Percentiles rank a stretch among this genome's conserved stretches.
phyloP scores from a whole-genome alignment of 2,329 filamentous ascomycete genomes.

The Scorias spongiosa region DNA sequence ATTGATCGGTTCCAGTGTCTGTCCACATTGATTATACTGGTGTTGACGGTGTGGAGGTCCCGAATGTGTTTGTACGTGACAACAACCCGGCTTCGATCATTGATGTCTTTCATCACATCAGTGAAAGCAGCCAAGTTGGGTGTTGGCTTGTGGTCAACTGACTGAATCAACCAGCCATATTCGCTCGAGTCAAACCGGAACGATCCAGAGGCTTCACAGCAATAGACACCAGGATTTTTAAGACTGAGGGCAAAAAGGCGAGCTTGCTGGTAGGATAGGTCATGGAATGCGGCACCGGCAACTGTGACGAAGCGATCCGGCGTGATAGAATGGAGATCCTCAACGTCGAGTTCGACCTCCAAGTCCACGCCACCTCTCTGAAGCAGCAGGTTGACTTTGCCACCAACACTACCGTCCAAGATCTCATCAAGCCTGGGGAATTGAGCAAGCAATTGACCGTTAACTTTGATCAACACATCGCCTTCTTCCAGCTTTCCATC shows the following conservation, averaged over 20 bases:
- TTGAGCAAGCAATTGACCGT: constrained; percentile 81
- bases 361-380: constrained; percentile 81
- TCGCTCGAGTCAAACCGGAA: constrained; percentile 87
- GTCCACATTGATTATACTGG: constrained; percentile 81
- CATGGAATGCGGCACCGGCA: constrained; percentile 85
- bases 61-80: constrained; percentile 91
- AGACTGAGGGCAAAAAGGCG: constrained; percentile 84
- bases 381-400: constrained; percentile 63
- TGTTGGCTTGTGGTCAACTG: constrained; percentile 81
- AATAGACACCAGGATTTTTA: constrained; percentile 63
- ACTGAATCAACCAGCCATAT: constrained; percentile 86
- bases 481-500: constrained; percentile 82
- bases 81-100: constrained; percentile 67
- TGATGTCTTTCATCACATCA: constrained; percentile 75
- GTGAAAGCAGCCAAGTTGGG: constrained; percentile 80
- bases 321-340: constrained; percentile 84
- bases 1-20: constrained; percentile 94
- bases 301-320: constrained; percentile 92
- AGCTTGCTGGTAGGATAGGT: constrained; percentile 95
- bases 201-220: constrained; percentile 87
- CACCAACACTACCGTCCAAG: constrained; percentile 71
- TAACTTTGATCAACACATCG: constrained; percentile 84
- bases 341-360: constrained; percentile 70
- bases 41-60: constrained; percentile 88
- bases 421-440: constrained; percentile 87